These are phyloP conservation scores for Astragalus glycyphyllos DNA, from an alignment of 306 rosid species.

Conservation along the genomic window DNA sequence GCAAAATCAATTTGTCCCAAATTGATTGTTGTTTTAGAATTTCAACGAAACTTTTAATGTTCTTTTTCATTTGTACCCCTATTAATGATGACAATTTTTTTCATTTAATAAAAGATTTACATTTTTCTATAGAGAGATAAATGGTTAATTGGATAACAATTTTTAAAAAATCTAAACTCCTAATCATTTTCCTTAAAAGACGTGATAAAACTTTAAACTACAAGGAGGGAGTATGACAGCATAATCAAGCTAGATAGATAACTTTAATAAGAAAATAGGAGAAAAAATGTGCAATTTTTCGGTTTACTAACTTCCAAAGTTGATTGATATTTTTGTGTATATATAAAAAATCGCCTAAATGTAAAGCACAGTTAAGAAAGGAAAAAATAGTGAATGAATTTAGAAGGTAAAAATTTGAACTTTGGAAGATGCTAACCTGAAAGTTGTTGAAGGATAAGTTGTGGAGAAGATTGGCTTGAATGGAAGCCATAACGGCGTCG, in stretches of 20 bases:
- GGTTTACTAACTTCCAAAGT: neutral
- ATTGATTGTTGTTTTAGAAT: too few relatives aligned
- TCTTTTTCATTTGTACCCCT: too few relatives aligned
- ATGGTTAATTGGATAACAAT: too few relatives aligned
- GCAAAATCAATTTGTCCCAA: too few relatives aligned
- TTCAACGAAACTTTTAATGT: too few relatives aligned
- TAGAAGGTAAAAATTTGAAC: slow-evolving; percentile 20
- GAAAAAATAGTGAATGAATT: slow-evolving; percentile 27
- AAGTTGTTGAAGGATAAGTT: slow-evolving; percentile 60
- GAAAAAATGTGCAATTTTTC: neutral
- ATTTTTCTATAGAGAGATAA: too few relatives aligned
- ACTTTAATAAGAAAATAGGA: neutral
- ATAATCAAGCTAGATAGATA: neutral
- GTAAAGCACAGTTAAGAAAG: slow-evolving; percentile 28
- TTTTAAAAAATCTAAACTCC: too few relatives aligned
- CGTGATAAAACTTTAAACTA: too few relatives aligned
- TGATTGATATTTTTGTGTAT: neutral
- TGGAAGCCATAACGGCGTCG: slow-evolving; percentile 43
- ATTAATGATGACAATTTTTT: too few relatives aligned
- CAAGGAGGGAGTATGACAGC: too few relatives aligned
- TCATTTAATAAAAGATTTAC: too few relatives aligned
- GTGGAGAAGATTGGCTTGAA: slow-evolving; percentile 49
- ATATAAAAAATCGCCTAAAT: neutral
- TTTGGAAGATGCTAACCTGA: slow-evolving; percentile 55
- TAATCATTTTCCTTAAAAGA: too few relatives aligned